Conservation (phyloP, 2,329 filamentous ascomycete species). For the Pseudogymnoascus sp. region DNA sequence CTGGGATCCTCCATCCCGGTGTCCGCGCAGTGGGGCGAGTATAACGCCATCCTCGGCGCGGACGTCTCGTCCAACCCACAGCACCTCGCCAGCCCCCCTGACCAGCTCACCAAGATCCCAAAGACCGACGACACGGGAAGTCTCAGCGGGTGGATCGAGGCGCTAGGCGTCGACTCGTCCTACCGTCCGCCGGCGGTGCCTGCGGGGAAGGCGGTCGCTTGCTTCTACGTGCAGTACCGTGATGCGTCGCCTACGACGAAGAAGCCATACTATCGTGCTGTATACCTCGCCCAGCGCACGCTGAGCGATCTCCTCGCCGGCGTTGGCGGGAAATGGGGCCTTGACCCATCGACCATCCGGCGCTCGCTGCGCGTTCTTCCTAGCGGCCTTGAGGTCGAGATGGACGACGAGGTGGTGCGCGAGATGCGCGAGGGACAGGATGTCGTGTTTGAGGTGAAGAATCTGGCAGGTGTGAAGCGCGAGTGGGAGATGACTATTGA, state of each 20-base stretch:
- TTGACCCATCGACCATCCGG: constrained; percentile 64
- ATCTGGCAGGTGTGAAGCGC: constrained; percentile 38
- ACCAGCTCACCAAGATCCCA: constrained; percentile 45
- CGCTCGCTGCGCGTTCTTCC: constrained; percentile 65
- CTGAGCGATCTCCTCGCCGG: constrained; percentile 63
- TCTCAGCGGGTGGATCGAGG: constrained; percentile 79
- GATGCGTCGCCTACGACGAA: constrained; percentile 37
- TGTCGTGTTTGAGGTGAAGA: constrained; percentile 64
- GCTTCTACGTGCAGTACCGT: constrained; percentile 68
- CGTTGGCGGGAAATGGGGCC: constrained; percentile 69
- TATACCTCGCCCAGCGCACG: constrained; percentile 75
- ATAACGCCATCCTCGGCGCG: constrained; percentile 42
- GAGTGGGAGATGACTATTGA: constrained; percentile 58
- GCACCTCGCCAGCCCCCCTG: constrained; percentile 37
- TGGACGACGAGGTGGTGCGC: constrained; percentile 83
- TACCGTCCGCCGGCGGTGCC: constrained; percentile 74
- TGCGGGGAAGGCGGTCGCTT: constrained; percentile 66
- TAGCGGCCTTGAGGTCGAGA: constrained; percentile 69
- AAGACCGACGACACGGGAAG: constrained; percentile 53
- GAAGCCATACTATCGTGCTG: constrained; percentile 64
- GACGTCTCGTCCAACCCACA: constrained; percentile 36
- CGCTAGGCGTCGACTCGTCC: constrained; percentile 75
- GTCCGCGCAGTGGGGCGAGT: constrained; percentile 45
- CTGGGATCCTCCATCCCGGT: constrained; percentile 26
- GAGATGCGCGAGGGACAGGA: constrained; percentile 86